A percentile compares a stretch with the other conserved stretches of the same genome.
Evolutionary conservation across 768 basidiomycete species (phyloP).

Genomic region (Saitozyma podzolica): DNA sequence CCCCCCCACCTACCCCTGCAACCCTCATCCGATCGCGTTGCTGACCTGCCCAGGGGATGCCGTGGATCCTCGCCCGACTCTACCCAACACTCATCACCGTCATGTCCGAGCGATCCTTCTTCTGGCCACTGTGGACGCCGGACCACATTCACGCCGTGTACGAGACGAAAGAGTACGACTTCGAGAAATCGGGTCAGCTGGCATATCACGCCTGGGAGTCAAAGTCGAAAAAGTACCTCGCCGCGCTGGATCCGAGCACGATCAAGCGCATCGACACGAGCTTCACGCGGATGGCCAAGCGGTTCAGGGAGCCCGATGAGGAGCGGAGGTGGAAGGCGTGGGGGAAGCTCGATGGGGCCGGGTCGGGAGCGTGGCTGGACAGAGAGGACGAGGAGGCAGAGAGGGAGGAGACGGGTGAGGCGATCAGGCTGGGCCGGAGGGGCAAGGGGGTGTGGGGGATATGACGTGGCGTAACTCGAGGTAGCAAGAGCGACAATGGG

Average conservation of each 20-base stretch:
- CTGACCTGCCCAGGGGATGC: slow-evolving; percentile 32
- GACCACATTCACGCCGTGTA: slow-evolving; percentile 45
- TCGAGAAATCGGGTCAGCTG: slow-evolving; percentile 42
- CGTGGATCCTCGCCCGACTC: slow-evolving; percentile 49
- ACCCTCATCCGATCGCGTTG: too few relatives aligned
- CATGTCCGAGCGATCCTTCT: slow-evolving; percentile 52
- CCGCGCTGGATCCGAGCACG: slow-evolving; percentile 38
- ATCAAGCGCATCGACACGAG: slow-evolving; percentile 41
- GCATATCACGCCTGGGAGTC: slow-evolving; percentile 53
- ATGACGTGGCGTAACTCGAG: too few relatives aligned
- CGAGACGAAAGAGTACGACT: slow-evolving; percentile 36
- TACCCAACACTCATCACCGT: slow-evolving; percentile 52
- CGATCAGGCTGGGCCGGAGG: neutral
- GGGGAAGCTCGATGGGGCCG: slow-evolving; percentile 6
- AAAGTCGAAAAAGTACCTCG: slow-evolving; percentile 40
- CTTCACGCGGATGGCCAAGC: slow-evolving; percentile 47
- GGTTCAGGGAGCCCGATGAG: slow-evolving; percentile 29
- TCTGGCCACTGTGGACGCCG: slow-evolving; percentile 53
- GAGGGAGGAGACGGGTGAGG: slow-evolving; percentile 10
- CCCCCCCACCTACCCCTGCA: too few relatives aligned
- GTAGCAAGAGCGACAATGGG: too few relatives aligned
- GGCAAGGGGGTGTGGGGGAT: neutral
- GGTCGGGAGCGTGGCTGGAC: slow-evolving; percentile 7
- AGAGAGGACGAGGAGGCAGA: slow-evolving; percentile 12
- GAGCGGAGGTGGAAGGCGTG: slow-evolving; percentile 22